phyloP scores from a whole-genome alignment of 1,284 basidiomycete genomes.

The Farysia itapuensis region DNA sequence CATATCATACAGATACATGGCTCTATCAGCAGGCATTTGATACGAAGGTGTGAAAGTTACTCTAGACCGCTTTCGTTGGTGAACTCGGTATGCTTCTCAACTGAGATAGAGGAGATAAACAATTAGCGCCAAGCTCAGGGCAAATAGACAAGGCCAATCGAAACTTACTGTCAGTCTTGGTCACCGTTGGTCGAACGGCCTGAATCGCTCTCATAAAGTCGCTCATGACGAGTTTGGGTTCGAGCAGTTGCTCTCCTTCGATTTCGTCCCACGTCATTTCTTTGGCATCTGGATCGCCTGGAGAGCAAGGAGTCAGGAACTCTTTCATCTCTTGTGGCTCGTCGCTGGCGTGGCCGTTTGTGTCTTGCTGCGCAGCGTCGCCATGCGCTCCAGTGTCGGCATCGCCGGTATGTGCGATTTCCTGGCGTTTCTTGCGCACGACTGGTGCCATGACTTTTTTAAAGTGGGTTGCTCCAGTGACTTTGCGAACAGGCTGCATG shows the following conservation, averaged over 20 bases:
- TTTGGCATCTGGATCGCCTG: constrained; percentile 79
- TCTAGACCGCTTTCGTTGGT: constrained; percentile 72
- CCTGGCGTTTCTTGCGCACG: constrained; percentile 29
- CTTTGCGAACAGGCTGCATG: constrained; percentile 98
- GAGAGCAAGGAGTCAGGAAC: constrained; percentile 85
- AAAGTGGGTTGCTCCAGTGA: constrained; percentile 93
- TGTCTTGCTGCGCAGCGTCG: constrained; percentile 28
- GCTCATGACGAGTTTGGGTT: constrained; percentile 55
- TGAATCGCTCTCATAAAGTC: constrained; percentile 87
- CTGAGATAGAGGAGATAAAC: constrained; percentile 2
- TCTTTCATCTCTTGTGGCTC: constrained; percentile 64
- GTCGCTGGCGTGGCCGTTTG: constrained; percentile 7
- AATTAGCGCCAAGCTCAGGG: not conserved
- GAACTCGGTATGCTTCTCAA: constrained; percentile 83
- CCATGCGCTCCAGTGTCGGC: constrained; percentile 28
- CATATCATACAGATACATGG: no score
- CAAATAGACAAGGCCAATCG: not conserved
- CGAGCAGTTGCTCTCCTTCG: constrained; percentile 82
- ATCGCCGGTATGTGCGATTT: constrained; percentile 27
- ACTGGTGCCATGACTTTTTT: constrained; percentile 65
- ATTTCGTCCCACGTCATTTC: constrained; percentile 95
- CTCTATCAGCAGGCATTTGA: no score
- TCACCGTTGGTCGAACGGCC: constrained; percentile 84
- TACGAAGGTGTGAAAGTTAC: no score
- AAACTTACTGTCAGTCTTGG: constrained; percentile 73